phyloP scores from a whole-genome alignment of 352 stramenopile species.

The Phytophthora gonapodyides region DNA sequence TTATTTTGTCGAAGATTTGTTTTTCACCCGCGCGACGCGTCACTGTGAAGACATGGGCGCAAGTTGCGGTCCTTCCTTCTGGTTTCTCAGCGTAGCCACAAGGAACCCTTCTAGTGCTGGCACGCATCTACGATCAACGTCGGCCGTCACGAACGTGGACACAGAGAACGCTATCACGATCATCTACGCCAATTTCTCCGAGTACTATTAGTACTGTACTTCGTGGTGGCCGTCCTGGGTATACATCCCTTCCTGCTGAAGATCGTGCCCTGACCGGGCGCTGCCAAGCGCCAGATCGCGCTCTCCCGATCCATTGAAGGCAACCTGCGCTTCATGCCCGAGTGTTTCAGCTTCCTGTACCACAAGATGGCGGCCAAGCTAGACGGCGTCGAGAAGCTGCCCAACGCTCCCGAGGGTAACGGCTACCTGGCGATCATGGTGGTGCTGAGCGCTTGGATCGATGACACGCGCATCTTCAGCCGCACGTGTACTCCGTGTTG shows the following conservation, averaged over 20 bases:
- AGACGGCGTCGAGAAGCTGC: conserved; percentile 56
- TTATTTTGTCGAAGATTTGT: no score
- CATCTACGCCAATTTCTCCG: conserved; percentile 95
- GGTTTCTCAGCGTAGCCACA: no score
- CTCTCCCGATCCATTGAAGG: conserved; percentile 88
- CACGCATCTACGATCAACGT: no score
- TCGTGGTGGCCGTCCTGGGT: conserved; percentile 95
- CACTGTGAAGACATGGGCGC: no score
- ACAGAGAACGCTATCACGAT: conserved; percentile 66
- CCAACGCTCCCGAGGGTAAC: conserved; percentile 67
- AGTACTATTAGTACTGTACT: conserved; percentile 92
- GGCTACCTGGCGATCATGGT: conserved; percentile 68
- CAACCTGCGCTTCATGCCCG: conserved; percentile 90
- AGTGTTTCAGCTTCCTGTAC: conserved; percentile 90
- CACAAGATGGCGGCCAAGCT: conserved; percentile 81
- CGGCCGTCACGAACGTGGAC: conserved; percentile 33
- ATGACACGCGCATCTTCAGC: conserved; percentile 73
- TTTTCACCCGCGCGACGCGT: no score
- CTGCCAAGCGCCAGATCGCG: conserved; percentile 65
- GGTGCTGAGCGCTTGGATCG: conserved; percentile 84
- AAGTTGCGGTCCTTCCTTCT: no score
- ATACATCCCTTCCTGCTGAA: conserved; percentile 85
- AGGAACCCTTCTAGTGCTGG: no score
- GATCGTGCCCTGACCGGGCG: conserved; percentile 30
- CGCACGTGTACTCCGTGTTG: conserved; percentile 55